Base-by-base conservation (phyloP, 2,329 filamentous ascomycete genomes). In the Neocatenulostroma microsporum region DNA sequence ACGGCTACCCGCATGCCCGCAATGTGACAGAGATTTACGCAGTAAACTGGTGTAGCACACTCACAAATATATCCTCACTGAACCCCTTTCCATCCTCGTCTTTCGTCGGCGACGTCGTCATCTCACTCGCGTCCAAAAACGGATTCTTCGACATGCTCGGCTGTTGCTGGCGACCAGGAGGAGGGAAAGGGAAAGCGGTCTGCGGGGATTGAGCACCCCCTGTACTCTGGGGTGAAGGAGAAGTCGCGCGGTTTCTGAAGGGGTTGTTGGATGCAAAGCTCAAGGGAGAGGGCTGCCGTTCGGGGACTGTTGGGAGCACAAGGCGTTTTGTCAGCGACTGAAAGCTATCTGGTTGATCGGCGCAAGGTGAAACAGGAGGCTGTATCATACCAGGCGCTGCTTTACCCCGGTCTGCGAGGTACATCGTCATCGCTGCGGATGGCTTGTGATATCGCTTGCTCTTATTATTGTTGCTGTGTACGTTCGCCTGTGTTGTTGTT, bases 1-100 rank as follows among this genome's bases (percentile, higher is more conserved):
- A 12, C 28, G 28, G 28, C 10, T n/a, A 20, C 30, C 17, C 30
- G 30, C 17, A 32, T 23, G 30, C 17, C 30, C 19, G 40, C 35
- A 41, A 8, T 21, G 44, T 47, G 33, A 41, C 44, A 46, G 46
- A 41, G 46, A 37, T 28, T 40, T 44, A 20, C 27, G 32, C 20
- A 26, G 26, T n/a, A n/a, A n/a, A n/a, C n/a, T n/a, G 15, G 21
- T 27, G 15, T 30, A 37, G 40, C 29, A 31, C 21, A 82, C 83
- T 59, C 80, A 87, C 83, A 67, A 87, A 87, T 42, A 87, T 72
- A 45, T 86, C 80, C 48, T 82, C 78, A 32, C 79, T 75, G 39
- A 76, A 70, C 36, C 63, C 67, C 46, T 65, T 70, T 37, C 63
- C 66, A 46, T 65, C 61, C 37, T 62, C 50, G 36, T 64, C 35